A percentile compares a stretch with the other conserved stretches of the same genome.
phyloP scores from a whole-genome alignment of 1,139 yeast genomes.

The Taiozyma onychis region DNA sequence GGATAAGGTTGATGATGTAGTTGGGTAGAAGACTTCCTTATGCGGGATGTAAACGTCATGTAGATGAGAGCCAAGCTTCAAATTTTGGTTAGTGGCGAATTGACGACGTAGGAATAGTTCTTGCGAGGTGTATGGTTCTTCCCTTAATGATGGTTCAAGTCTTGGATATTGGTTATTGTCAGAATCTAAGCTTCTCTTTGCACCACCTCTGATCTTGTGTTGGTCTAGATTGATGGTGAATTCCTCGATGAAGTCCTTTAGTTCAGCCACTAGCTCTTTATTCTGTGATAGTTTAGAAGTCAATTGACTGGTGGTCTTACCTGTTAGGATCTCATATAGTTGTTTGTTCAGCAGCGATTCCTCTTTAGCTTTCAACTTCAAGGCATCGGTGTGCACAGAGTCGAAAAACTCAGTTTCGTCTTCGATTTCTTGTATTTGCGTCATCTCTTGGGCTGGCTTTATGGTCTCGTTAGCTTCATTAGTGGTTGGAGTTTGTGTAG shows the following conservation, averaged over 20 bases:
- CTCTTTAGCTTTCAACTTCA: constrained; percentile 11
- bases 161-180: constrained; percentile 26
- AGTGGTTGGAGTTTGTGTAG: not conserved
- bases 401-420: constrained; percentile 13
- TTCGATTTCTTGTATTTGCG: not conserved
- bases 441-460: not conserved
- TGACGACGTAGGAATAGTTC: constrained; percentile 69
- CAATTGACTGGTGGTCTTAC: constrained; percentile 16
- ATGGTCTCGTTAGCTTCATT: not conserved
- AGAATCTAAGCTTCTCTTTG: constrained; percentile 5
- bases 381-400: constrained; percentile 12
- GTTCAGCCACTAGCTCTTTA: constrained; percentile 13
- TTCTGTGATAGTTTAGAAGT: constrained; percentile 13
- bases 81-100: constrained; percentile 23
- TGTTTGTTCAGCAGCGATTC: constrained; percentile 16
- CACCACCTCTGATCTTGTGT: constrained; percentile 9
- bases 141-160: constrained; percentile 28
- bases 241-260: constrained; percentile 15
- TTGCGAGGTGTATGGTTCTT: constrained; percentile 60
- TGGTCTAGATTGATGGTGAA: constrained; percentile 14
- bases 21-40: constrained; percentile 57
- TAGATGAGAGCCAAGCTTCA: constrained; percentile 58
- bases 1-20: constrained; percentile 49
- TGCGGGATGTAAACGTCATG: constrained; percentile 65
- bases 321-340: constrained; percentile 16